phyloP scores from a whole-genome alignment of 805 yeast genomes.

The Cyberlindnera misumaiensis region DNA sequence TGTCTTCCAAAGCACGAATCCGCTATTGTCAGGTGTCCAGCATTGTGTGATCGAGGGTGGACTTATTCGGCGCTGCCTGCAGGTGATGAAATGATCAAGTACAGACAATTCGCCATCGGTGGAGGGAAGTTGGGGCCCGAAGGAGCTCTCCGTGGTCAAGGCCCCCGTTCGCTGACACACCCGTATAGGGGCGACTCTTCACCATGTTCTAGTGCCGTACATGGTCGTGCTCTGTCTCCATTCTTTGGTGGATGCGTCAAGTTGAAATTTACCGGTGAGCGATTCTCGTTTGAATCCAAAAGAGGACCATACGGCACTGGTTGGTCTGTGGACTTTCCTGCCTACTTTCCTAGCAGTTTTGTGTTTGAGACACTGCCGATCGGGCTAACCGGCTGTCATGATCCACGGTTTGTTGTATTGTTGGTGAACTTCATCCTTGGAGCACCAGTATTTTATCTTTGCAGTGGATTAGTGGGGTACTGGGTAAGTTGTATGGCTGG shows the following conservation, averaged over 20 bases:
- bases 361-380: constrained; percentile 41
- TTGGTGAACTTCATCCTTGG: constrained; percentile 57
- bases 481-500: constrained; percentile 62
- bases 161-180: constrained; percentile 36
- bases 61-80: constrained; percentile 69
- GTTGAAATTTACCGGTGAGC: constrained; percentile 49
- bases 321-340: constrained; percentile 46
- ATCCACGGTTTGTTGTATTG: constrained; percentile 56
- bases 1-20: constrained; percentile 46
- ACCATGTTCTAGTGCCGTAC: constrained; percentile 86
- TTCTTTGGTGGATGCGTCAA: constrained; percentile 73
- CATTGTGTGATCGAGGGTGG: constrained; percentile 76
- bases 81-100: constrained; percentile 61
- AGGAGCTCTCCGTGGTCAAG: constrained; percentile 5
- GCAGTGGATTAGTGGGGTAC: constrained; percentile 41
- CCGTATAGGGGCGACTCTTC: constrained; percentile 87
- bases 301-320: constrained; percentile 48
- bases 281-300: constrained; percentile 38
- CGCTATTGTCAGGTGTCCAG: constrained; percentile 73
- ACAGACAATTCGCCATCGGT: constrained; percentile 69
- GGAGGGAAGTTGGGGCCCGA: constrained; percentile 41
- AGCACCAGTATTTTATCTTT: constrained; percentile 48
- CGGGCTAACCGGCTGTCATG: constrained; percentile 51
- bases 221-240: constrained; percentile 74
- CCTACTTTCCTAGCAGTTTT: constrained; percentile 73